Evolutionary conservation across 345 rosid genomes (phyloP).

Genomic region (Bretschneidera sinensis): DNA sequence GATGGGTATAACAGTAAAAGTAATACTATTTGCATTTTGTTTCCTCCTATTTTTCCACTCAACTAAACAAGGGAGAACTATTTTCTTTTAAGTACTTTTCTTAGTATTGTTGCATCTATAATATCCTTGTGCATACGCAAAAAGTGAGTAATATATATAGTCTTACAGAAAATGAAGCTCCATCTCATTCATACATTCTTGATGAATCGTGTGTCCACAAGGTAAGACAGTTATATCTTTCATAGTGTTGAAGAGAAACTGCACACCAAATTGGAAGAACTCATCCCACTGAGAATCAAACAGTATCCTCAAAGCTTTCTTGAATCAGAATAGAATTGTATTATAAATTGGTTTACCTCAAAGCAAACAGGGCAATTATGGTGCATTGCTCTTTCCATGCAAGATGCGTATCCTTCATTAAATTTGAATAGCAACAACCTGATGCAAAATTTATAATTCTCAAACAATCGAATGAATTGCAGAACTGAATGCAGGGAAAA

Average conservation of each 20-base stretch:
- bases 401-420: constrained; percentile 50
- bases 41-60: too few species aligned
- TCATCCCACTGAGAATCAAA: background rate
- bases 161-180: constrained; percentile 46
- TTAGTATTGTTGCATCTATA: too few species aligned
- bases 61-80: too few species aligned
- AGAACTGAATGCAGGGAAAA: background rate
- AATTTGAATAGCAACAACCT: constrained; percentile 63
- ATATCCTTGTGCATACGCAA: too few species aligned
- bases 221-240: constrained; percentile 50
- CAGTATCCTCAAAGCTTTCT: background rate
- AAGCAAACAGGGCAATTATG: constrained; percentile 68
- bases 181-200: constrained; percentile 69
- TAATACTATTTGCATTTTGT: too few species aligned
- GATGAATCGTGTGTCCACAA: constrained; percentile 83
- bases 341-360: constrained; percentile 33
- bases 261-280: constrained; percentile 7
- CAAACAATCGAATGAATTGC: background rate
- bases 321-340: background rate
- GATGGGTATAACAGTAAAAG: too few species aligned
- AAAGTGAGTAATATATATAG: too few species aligned
- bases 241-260: constrained; percentile 77
- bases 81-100: too few species aligned
- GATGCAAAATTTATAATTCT: background rate
- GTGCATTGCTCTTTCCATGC: constrained; percentile 72